phyloP scores from a whole-genome alignment of 768 basidiomycete genomes.

The Pisolithus sp. region DNA sequence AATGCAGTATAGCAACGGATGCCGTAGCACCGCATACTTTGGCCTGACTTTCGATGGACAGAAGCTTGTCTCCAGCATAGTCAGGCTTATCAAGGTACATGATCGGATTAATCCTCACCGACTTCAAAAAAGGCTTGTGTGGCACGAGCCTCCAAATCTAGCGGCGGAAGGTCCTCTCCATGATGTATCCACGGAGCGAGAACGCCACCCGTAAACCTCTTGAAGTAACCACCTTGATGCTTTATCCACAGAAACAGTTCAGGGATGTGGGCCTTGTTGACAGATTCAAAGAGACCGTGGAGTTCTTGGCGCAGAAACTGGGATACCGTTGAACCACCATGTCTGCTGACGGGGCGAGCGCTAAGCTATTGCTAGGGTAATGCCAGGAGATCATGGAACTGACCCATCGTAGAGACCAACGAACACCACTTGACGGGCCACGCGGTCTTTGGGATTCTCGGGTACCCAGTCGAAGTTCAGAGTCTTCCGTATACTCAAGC shows the following conservation, averaged over 20 bases:
- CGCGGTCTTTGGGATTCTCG: conserved; percentile 39
- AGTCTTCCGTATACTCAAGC: conserved; percentile 51
- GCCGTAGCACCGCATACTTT: conserved; percentile 85
- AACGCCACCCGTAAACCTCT: conserved; percentile 77
- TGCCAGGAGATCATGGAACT: conserved; percentile 14
- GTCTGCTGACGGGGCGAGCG: conserved; percentile 41
- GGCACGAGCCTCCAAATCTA: conserved; percentile 81
- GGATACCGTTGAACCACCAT: conserved; percentile 88
- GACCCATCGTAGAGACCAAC: conserved; percentile 92
- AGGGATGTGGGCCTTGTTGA: conserved; percentile 62
- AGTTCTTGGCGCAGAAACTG: conserved; percentile 81
- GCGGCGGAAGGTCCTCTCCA: conserved; percentile 23
- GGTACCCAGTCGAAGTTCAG: conserved; percentile 73
- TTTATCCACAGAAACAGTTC: conserved; percentile 73
- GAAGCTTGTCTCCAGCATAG: conserved; percentile 52
- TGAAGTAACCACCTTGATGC: conserved; percentile 85
- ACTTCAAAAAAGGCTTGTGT: conserved; percentile 87
- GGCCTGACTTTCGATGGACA: conserved; percentile 63
- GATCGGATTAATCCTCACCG: conserved; percentile 16
- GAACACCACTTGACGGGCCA: conserved; percentile 74
- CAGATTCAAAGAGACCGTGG: conserved; percentile 79
- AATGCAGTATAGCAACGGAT: conserved; percentile 86
- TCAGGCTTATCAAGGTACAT: conserved; percentile 4
- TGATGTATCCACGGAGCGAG: conserved; percentile 58
- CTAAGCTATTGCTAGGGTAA: neutral